Percentiles rank a stretch among this genome's conserved stretches.
Evolutionary conservation across 345 rosid genomes (phyloP).

Genomic region (Lepidium sativum): DNA sequence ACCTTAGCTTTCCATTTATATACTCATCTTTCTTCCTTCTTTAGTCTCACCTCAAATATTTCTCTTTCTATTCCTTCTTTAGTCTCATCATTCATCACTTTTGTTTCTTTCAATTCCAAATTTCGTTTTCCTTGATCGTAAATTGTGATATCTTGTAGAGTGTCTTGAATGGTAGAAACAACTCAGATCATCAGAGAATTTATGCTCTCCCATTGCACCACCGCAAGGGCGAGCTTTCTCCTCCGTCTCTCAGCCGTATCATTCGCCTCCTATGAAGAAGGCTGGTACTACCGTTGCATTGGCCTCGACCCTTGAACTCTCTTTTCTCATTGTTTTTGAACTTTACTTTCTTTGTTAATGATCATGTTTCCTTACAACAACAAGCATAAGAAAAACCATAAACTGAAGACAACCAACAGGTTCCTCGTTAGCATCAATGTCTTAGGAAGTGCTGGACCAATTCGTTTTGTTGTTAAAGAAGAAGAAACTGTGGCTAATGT

Average conservation of each 20-base stretch:
- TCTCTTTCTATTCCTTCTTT: neutral
- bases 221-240: constrained; percentile 67
- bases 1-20: neutral
- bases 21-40: neutral
- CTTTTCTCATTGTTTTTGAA: neutral
- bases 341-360: neutral
- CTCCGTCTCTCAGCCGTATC: constrained; percentile 25
- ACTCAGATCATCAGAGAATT: constrained; percentile 32
- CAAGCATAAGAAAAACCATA: constrained; percentile 62
- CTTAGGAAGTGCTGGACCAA: constrained; percentile 86
- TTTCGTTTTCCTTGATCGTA: neutral
- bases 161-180: constrained; percentile 87
- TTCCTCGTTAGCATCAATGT: constrained; percentile 62
- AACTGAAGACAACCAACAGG: constrained; percentile 42
- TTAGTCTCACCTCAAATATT: neutral
- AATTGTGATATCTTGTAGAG: neutral
- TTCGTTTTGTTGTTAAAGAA: constrained; percentile 82
- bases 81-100: too few species aligned
- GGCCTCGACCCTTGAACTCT: constrained; percentile 68
- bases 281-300: constrained; percentile 95
- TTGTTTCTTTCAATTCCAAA: too few species aligned
- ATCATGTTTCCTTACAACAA: constrained; percentile 64
- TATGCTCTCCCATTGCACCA: constrained; percentile 76
- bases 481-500: constrained; percentile 60
- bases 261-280: constrained; percentile 79